These are phyloP conservation scores for Trichomonascus vanleenenianus DNA, from an alignment of 805 yeast genomes.

Conservation along the genomic window DNA sequence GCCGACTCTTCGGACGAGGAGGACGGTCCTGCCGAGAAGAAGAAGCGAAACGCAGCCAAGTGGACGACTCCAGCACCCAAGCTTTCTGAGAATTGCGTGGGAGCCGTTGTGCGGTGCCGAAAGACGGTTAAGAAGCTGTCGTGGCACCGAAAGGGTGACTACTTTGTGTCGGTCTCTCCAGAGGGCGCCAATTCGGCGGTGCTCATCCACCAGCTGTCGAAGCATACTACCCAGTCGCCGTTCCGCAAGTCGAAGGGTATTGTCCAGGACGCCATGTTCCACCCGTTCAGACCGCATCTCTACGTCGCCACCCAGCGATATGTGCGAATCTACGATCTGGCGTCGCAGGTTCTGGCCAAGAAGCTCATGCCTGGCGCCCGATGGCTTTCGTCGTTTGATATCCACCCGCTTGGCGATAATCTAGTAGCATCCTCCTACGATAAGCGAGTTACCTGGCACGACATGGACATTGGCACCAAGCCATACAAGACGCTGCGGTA, in stretches of 20 bases:
- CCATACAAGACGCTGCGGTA: conserved; percentile 95
- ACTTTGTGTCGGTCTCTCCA: conserved; percentile 94
- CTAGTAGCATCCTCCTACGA: conserved; percentile 88
- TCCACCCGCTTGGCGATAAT: conserved; percentile 95
- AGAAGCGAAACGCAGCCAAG: conserved; percentile 48
- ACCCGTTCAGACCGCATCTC: conserved; percentile 90
- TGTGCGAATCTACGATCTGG: conserved; percentile 81
- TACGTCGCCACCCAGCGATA: conserved; percentile 93
- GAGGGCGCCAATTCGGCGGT: conserved; percentile 84
- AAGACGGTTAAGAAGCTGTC: conserved; percentile 69
- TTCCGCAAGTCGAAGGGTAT: conserved; percentile 89
- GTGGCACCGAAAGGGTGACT: conserved; percentile 98
- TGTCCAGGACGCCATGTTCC: conserved; percentile 93
- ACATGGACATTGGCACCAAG: conserved; percentile 75
- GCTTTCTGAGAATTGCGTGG: conserved; percentile 56
- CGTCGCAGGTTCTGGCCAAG: conserved; percentile 76
- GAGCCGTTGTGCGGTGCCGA: conserved; percentile 58
- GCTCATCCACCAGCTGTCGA: conserved; percentile 87
- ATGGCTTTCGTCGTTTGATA: conserved; percentile 85
- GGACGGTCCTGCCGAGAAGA: conserved; percentile 23
- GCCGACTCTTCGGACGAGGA: conserved; percentile 32
- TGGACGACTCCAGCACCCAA: conserved; percentile 77
- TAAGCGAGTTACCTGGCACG: conserved; percentile 96
- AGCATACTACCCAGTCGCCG: conserved; percentile 93
- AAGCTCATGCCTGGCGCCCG: conserved; percentile 92